Conservation (phyloP, 768 basidiomycete genomes). For the Tricholoma saponaceum region DNA sequence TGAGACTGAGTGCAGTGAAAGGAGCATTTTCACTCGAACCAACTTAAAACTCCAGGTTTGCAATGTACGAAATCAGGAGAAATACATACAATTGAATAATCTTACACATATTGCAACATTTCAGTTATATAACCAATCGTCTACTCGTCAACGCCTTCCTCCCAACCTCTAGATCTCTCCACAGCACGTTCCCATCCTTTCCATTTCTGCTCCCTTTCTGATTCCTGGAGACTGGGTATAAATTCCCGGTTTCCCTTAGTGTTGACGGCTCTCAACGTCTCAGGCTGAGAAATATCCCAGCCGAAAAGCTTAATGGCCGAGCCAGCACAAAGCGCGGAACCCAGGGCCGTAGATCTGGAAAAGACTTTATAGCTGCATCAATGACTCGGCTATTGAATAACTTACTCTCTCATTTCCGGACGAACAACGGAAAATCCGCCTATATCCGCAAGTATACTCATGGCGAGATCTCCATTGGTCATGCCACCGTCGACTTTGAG, state of each 20-base stretch:
- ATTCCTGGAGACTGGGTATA: slow-evolving; percentile 46
- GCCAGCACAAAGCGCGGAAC: slow-evolving; percentile 91
- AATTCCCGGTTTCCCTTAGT: slow-evolving; percentile 78
- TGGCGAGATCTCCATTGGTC: slow-evolving; percentile 89
- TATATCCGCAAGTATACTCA: slow-evolving; percentile 83
- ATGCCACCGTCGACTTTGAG: slow-evolving; percentile 98
- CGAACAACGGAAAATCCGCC: slow-evolving; percentile 90
- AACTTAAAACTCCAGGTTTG: too few relatives aligned
- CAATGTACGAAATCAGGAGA: too few relatives aligned
- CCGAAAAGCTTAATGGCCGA: slow-evolving; percentile 84
- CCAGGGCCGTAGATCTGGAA: slow-evolving; percentile 88
- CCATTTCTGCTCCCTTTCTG: slow-evolving; percentile 63
- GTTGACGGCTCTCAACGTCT: slow-evolving; percentile 83
- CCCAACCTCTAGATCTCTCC: slow-evolving; percentile 80
- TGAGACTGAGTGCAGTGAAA: too few relatives aligned
- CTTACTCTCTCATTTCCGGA: slow-evolving; percentile 95
- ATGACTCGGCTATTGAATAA: slow-evolving; percentile 9
- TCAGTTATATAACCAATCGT: background rate
- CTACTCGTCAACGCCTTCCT: slow-evolving; percentile 43
- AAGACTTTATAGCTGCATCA: background rate
- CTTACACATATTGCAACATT: background rate
- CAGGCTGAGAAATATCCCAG: slow-evolving; percentile 84
- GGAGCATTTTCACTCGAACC: too few relatives aligned
- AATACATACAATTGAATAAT: background rate
- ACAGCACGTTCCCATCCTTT: slow-evolving; percentile 87